These are phyloP conservation scores for Phytophthora palmivora DNA, from an alignment of 352 stramenopile species.

Conservation along the genomic window DNA sequence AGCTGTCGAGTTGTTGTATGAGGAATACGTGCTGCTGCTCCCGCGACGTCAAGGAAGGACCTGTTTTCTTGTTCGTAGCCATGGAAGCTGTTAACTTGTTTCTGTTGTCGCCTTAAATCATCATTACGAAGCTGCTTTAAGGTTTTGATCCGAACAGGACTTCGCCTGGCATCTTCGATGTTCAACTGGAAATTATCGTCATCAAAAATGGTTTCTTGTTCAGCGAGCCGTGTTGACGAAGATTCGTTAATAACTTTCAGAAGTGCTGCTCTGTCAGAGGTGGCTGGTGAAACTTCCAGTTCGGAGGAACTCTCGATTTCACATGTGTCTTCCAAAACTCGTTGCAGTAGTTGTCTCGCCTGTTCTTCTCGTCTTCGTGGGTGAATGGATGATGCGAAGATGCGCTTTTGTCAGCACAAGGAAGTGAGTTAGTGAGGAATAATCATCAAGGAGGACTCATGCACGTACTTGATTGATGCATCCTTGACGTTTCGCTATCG, in stretches of 20 bases:
- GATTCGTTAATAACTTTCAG: constrained; percentile 14
- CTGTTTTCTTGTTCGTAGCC: constrained; percentile 27
- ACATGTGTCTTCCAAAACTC: constrained; percentile 27
- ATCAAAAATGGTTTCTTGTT: constrained; percentile 23
- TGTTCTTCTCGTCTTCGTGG: constrained; percentile 46
- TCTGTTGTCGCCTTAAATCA: constrained; percentile 18
- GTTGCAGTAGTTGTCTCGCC: constrained; percentile 43
- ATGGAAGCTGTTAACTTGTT: constrained; percentile 28
- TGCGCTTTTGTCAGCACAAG: constrained; percentile 10
- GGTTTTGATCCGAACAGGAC: constrained; percentile 16
- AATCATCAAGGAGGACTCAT: background rate
- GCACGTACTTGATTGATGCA: constrained; percentile 9
- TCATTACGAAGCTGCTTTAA: constrained; percentile 10
- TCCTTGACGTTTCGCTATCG: background rate
- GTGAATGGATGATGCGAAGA: constrained; percentile 29
- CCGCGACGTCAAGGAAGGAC: constrained; percentile 37
- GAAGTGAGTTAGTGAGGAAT: background rate
- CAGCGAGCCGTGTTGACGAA: constrained; percentile 1
- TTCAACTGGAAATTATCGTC: constrained; percentile 21
- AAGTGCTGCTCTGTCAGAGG: constrained; percentile 5
- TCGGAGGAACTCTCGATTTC: background rate
- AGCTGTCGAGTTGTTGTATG: constrained; percentile 32
- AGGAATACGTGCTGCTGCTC: constrained; percentile 34
- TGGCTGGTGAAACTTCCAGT: background rate
- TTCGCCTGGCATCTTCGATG: constrained; percentile 8